Conservation (phyloP, 148 eudicot species). For the Dianthus caryophyllus region DNA sequence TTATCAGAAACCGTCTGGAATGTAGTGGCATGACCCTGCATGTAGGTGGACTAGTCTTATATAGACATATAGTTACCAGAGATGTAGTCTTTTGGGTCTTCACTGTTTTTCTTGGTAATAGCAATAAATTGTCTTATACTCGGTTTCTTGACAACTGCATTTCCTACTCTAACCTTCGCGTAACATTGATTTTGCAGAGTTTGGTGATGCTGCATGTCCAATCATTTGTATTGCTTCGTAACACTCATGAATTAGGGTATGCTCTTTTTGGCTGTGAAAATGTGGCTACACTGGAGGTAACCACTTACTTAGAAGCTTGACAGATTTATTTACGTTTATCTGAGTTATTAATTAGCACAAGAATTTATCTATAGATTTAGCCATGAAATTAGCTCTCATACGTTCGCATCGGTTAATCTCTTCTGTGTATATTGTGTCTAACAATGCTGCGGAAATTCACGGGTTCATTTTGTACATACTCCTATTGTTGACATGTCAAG, state of each 20-base stretch:
- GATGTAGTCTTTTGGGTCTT: too few relatives aligned
- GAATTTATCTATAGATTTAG: conserved; percentile 5
- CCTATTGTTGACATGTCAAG: conserved; percentile 6
- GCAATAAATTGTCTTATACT: conserved; percentile 2
- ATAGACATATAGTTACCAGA: too few relatives aligned
- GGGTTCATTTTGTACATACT: conserved; percentile 28
- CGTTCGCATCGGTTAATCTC: conserved; percentile 13
- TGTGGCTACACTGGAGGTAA: conserved; percentile 28
- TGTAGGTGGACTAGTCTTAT: too few relatives aligned
- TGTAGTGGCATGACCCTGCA: too few relatives aligned
- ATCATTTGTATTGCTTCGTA: background rate
- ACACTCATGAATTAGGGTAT: conserved; percentile 15
- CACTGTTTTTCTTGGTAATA: background rate
- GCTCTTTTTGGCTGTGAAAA: conserved; percentile 13
- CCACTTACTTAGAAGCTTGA: conserved; percentile 24
- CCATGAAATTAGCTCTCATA: conserved; percentile 6
- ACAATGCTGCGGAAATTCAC: conserved; percentile 22
- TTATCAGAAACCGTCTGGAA: too few relatives aligned
- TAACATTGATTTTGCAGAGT: conserved; percentile 19
- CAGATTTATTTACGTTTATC: background rate
- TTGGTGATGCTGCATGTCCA: conserved; percentile 10
- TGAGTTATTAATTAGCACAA: conserved; percentile 11
- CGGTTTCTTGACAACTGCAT: background rate
- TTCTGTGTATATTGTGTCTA: conserved; percentile 27
- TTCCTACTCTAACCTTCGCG: background rate